Evolutionary conservation across 208 protist genomes (phyloP).

Genomic region (Trypanosoma platydactyli): DNA sequence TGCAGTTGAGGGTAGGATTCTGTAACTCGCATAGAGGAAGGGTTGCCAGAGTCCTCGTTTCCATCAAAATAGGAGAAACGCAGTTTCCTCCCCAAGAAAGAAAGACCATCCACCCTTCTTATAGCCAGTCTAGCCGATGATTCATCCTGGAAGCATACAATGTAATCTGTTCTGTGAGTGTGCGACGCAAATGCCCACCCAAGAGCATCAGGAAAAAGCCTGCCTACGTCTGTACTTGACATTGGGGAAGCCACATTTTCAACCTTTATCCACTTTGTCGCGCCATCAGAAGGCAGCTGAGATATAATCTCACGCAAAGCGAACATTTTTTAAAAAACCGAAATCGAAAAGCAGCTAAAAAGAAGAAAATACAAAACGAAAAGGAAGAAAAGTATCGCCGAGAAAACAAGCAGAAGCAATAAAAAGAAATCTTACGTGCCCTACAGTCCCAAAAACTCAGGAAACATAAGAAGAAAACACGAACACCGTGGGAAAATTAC

Average conservation of each 20-base stretch:
- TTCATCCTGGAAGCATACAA: slow-evolving; percentile 29
- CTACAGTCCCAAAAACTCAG: too few species aligned
- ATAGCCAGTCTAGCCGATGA: slow-evolving; percentile 29
- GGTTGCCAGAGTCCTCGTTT: neutral
- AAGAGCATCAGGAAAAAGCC: slow-evolving; percentile 30
- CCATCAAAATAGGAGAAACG: slow-evolving; percentile 7
- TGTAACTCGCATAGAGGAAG: slow-evolving; percentile 2
- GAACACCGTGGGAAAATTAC: too few species aligned
- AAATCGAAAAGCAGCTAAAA: too few species aligned
- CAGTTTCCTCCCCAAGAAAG: slow-evolving; percentile 20
- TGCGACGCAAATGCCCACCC: slow-evolving; percentile 30
- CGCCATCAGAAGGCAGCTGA: slow-evolving; percentile 24
- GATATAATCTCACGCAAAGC: slow-evolving; percentile 22
- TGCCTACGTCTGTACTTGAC: slow-evolving; percentile 31
- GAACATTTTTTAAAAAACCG: slow-evolving; percentile 17
- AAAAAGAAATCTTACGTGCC: too few species aligned
- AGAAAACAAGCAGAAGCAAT: too few species aligned
- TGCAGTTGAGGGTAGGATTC: slow-evolving; percentile 14
- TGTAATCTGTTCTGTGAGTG: slow-evolving; percentile 31
- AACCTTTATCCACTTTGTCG: slow-evolving; percentile 35
- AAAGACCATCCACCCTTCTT: slow-evolving; percentile 19
- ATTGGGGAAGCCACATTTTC: slow-evolving; percentile 41
- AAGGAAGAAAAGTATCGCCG: too few species aligned
- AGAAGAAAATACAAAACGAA: too few species aligned
- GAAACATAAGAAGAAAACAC: too few species aligned